phyloP scores from a whole-genome alignment of 106 monocot species.

The Agapanthus africanus region DNA sequence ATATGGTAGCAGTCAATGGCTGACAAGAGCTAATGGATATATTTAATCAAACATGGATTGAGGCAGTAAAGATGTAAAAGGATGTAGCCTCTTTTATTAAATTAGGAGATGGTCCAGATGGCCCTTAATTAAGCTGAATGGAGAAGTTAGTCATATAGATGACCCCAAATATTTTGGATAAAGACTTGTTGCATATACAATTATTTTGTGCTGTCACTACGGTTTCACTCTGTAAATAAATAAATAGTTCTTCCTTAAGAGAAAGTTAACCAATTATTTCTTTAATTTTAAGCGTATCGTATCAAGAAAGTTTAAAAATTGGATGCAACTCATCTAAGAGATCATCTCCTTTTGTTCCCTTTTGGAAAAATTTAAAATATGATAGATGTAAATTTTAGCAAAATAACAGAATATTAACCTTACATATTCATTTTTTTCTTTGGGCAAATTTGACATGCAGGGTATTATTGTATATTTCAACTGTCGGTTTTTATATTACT shows the following conservation, averaged over 20 bases:
- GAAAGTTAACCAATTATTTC: neutral
- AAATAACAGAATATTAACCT: neutral
- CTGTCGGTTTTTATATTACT: neutral
- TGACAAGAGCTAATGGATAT: neutral
- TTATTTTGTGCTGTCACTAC: neutral
- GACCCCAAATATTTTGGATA: neutral
- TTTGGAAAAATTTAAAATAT: neutral
- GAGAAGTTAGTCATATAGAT: too few species aligned
- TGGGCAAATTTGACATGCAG: neutral
- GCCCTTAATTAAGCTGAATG: neutral
- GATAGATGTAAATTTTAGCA: neutral
- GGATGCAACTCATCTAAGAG: neutral
- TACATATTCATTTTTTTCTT: neutral
- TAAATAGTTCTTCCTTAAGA: neutral
- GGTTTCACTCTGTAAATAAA: neutral
- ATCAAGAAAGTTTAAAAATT: neutral
- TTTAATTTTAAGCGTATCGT: neutral
- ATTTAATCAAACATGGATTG: neutral
- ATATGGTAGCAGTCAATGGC: neutral
- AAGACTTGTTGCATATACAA: neutral
- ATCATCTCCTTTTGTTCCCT: neutral
- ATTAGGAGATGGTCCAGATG: too few species aligned
- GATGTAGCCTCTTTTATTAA: too few species aligned
- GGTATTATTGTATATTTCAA: neutral
- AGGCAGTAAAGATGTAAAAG: neutral